Base-by-base conservation (phyloP, 805 yeast species). In the Ogataea nitratoaversa region DNA sequence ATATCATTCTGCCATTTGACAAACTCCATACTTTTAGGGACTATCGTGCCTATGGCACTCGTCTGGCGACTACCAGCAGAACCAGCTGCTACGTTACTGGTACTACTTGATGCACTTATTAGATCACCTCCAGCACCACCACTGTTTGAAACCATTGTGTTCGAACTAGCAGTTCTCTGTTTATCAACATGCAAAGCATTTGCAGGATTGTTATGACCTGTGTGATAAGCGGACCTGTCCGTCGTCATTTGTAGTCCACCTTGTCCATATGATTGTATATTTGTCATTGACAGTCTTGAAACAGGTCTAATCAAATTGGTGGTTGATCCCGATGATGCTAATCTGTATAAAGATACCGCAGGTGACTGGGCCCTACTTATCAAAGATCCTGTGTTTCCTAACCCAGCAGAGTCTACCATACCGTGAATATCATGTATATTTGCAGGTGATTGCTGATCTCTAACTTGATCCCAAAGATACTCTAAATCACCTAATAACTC, bases 381-480 rank as follows among this genome's bases (percentile, higher is more conserved):
- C 31, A 34, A 34, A 5, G 33, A 29, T 8, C 34, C 29, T 13
- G 27, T 14, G 11, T 32, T 24, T n/a, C 19, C 40, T 13, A 16
- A 20, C 8, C 34, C 34, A 3, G 14, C 12, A 24, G 28, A 18
- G 17, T 30, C 34, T 8, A 18, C 27, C 24, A 4, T 19, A 19
- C 6, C 31, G 14, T 30, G 40, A 14, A 23, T 19, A 11, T 27
- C 36, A 5, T n/a, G 30, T 6, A 28, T 13, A 9, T 20, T 19
- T 8, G 13, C 27, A 28, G 25, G 19, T 5, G 24, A 32, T n/a
- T 39, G 49, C 32, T 47, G 47, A 41, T 50, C 49, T 33, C 44
- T 52, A 5, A 82, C 77, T 55, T 80, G 88, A 57, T 79, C 83
- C 89, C 90, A 86, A 31, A 82, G 62, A 48, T 70, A 74, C 56